Evolutionary conservation across 495 filamentous ascomycete species (phyloP).

Genomic region (Oidiodendron maius): DNA sequence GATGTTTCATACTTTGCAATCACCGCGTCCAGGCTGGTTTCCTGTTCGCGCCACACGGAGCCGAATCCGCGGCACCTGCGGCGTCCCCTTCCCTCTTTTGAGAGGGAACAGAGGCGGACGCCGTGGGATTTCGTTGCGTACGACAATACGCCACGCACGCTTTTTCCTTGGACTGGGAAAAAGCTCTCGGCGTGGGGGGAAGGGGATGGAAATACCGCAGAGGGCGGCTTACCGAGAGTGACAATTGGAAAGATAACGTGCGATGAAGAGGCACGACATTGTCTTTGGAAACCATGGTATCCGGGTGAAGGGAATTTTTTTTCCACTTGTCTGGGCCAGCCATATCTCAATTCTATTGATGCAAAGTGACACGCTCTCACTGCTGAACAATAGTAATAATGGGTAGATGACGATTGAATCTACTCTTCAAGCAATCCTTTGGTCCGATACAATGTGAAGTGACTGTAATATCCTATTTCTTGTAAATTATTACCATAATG

Average conservation of each 20-base stretch:
- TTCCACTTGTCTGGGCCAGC: constrained; percentile 14
- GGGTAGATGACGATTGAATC: constrained; percentile 23
- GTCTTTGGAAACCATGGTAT: constrained; percentile 12
- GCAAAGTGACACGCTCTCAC: constrained; percentile 4
- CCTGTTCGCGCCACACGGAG: constrained; percentile 16
- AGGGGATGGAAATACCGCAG: constrained; percentile 16
- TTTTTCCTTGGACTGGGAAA: constrained; percentile 2
- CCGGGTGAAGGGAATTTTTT: constrained; percentile 1
- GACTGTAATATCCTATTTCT: too few species aligned
- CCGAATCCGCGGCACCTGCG: constrained; percentile 19
- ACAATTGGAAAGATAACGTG: constrained; percentile 2
- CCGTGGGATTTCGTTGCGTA: constrained; percentile 21
- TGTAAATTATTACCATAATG: too few species aligned
- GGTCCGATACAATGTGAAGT: not conserved
- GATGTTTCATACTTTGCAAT: too few species aligned
- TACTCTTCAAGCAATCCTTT: constrained; percentile 9
- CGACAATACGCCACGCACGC: constrained; percentile 9
- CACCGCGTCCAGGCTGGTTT: constrained; percentile 15
- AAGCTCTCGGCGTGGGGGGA: constrained; percentile 5
- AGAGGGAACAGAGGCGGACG: too few species aligned
- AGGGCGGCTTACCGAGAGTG: constrained; percentile 7
- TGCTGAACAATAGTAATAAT: constrained; percentile 1
- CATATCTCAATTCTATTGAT: constrained; percentile 6
- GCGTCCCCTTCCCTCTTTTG: too few species aligned
- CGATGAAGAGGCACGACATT: constrained; percentile 11